Conservation (phyloP, 2,329 filamentous ascomycete species). For the Sporothrix luriei region DNA sequence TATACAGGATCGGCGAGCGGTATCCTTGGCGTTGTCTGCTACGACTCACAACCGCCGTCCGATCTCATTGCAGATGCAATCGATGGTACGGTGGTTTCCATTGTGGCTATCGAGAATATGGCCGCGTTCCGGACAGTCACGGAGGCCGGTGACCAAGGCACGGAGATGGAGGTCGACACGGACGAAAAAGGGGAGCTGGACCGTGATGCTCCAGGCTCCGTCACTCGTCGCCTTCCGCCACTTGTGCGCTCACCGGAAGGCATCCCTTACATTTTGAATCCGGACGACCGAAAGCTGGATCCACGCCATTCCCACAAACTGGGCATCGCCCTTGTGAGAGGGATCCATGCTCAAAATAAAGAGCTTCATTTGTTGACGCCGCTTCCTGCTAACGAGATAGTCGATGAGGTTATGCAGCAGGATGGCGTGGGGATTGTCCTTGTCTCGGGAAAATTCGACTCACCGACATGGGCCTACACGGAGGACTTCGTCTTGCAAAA, state of each 20-base stretch:
- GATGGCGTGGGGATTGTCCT: conserved; percentile 59
- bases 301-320: conserved; percentile 62
- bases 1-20: conserved; percentile 57
- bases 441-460: conserved; percentile 68
- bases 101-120: conserved; percentile 62
- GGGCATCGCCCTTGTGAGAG: conserved; percentile 69
- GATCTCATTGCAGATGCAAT: conserved; percentile 65
- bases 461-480: conserved; percentile 69
- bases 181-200: not conserved
- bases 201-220: not conserved
- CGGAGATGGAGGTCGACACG: not conserved
- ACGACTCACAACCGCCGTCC: conserved; percentile 64
- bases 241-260: conserved; percentile 53
- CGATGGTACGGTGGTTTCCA: conserved; percentile 69
- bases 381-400: not conserved
- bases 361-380: conserved; percentile 69
- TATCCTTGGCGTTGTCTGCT: conserved; percentile 67
- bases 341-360: conserved; percentile 60
- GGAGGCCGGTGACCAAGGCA: conserved; percentile 32
- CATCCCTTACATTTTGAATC: conserved; percentile 64
- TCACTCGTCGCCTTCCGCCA: conserved; percentile 49
- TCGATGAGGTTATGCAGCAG: conserved; percentile 30
- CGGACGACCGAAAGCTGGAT: conserved; percentile 58
- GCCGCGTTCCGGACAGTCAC: conserved; percentile 49
- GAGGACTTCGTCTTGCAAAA: conserved; percentile 57